Base-by-base conservation (phyloP, 805 yeast genomes). In the Kazachstania kunashirensis region DNA sequence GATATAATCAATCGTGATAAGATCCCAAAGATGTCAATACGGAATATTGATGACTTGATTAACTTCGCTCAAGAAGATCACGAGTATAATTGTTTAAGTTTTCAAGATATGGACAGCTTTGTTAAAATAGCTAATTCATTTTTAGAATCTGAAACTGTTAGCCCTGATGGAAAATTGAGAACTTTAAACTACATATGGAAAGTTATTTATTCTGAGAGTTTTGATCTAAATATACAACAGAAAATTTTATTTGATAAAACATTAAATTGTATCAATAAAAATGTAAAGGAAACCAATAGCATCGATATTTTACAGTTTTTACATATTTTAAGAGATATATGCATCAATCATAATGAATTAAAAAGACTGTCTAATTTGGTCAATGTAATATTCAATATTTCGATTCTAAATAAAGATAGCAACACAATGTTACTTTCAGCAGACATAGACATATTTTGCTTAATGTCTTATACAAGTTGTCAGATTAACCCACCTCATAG, bases 321-420 rank as follows among this genome's bases (percentile, higher is more conserved):
- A 11, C 29, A 32, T 4, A 9, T 9, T 3, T 26, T 55, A 11
- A 35, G 45, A 11, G 47, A 50, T 7, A 42, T 41, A 31, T 48
- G 53, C 32, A 25, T 50, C 3, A 38, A 37, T n/a, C 31, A 28
- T 10, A 10, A 31, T 6, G 55, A 53, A 19, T 29, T 26, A 6
- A 50, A 53, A 31, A 46, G 62, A 36, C 24, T 54, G n/a, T 36
- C 43, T 1, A 56, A 56, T 39, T 31, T 55, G 5, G 43, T 51
- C 8, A 52, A 48, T 25, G 49, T 59, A 8, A 21, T 45, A n/a
- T 59, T 48, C 34, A 59, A 59, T 34, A 34, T 43, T 6, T 56
- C 42, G 16, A 42, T 54, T 4, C 36, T 43, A 6, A 36, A 33
- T 2, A 45, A 45, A 25, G 40, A 48, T 14, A 30, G 29, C 9